Conservation (phyloP, 169 alveolate species). For the Cryptosporidium ryanae region DNA sequence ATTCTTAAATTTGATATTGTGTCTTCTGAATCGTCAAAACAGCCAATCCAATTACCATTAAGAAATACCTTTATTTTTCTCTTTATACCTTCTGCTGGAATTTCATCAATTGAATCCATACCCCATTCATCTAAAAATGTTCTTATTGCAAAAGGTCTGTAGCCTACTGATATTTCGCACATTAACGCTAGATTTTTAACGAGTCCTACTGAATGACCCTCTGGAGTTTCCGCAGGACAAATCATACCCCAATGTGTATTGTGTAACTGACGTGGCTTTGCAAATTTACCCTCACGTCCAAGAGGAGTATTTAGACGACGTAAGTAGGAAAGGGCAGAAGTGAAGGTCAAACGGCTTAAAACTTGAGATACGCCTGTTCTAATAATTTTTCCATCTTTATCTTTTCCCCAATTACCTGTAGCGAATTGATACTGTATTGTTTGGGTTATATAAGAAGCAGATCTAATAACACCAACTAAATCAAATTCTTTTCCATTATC, state of each 20-base stretch:
- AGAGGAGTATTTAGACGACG: constrained; percentile 99
- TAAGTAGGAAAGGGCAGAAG: constrained; percentile 97
- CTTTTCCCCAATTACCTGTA: constrained; percentile 99
- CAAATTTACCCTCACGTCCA: constrained; percentile 98
- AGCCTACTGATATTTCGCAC: constrained; percentile 97
- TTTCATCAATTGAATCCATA: constrained; percentile 88
- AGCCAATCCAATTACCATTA: constrained; percentile 97
- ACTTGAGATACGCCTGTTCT: constrained; percentile 98
- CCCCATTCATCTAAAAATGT: constrained; percentile 92
- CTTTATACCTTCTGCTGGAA: constrained; percentile 89
- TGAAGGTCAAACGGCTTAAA: constrained; percentile 97
- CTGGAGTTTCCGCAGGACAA: constrained; percentile 99
- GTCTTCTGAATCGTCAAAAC: constrained; percentile 90
- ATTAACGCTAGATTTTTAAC: constrained; percentile 98
- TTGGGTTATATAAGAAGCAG: constrained; percentile 90
- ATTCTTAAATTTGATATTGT: constrained; percentile 87
- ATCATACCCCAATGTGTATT: constrained; percentile 99
- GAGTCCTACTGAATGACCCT: constrained; percentile 99
- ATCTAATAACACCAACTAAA: constrained; percentile 90
- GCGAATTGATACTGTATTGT: constrained; percentile 93
- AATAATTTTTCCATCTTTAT: constrained; percentile 94
- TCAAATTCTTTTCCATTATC: constrained; percentile 91
- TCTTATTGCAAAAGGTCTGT: constrained; percentile 86
- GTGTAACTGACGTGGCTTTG: constrained; percentile 99
- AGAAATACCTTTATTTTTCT: constrained; percentile 93